Conservation (phyloP, 805 yeast species). For the Metschnikowia rubicola region DNA sequence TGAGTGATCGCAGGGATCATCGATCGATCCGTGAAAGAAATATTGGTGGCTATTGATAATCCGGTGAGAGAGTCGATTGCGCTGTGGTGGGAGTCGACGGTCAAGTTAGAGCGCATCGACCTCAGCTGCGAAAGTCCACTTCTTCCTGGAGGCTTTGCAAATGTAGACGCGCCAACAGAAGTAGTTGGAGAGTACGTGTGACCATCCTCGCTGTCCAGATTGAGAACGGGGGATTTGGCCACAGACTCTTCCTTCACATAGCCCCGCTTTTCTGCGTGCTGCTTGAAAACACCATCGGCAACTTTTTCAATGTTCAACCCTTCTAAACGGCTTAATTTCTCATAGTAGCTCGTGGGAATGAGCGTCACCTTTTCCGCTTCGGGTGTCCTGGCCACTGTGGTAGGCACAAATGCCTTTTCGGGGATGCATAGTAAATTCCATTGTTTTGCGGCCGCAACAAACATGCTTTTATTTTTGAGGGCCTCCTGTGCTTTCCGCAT, state of each 20-base stretch:
- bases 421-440: conserved; percentile 57
- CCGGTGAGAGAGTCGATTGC: conserved; percentile 33
- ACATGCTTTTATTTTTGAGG: conserved; percentile 17
- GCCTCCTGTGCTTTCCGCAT: conserved; percentile 19
- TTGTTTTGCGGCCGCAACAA: conserved; percentile 41
- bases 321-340: conserved; percentile 49
- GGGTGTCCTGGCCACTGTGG: conserved; percentile 54
- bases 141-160: conserved; percentile 2
- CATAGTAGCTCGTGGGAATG: conserved; percentile 62
- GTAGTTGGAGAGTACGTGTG: conserved; percentile 23
- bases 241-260: conserved; percentile 27
- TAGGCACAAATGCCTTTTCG: conserved; percentile 55
- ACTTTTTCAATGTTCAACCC: conserved; percentile 42
- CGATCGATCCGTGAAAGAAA: conserved; percentile 62
- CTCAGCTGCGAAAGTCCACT: conserved; percentile 8
- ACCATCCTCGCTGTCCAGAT: conserved; percentile 22
- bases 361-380: conserved; percentile 58
- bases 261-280: conserved; percentile 50
- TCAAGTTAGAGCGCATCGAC: conserved; percentile 29
- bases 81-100: conserved; percentile 25
- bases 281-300: conserved; percentile 41
- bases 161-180: conserved; percentile 9
- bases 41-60: conserved; percentile 54
- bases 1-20: conserved; percentile 87
- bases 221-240: conserved; percentile 21